Evolutionary conservation across 2,329 filamentous ascomycete genomes (phyloP), one percentile per base, ranked within the genome.

Genomic region (Mycosphaerella arachidis): DNA sequence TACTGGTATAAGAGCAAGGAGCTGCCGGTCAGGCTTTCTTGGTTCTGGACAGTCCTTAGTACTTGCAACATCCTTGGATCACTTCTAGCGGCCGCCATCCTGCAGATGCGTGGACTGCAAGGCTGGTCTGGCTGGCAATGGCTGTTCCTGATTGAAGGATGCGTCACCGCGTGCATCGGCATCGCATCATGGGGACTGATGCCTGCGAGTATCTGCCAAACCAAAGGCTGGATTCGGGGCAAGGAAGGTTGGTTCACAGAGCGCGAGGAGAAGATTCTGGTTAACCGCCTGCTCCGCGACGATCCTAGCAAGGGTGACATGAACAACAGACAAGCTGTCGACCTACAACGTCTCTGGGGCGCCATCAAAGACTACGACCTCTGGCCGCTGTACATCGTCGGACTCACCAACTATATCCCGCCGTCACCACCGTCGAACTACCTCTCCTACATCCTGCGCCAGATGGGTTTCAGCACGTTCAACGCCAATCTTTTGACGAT

Each of bases 401-500:
- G 68, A 6, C 52, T 68, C 3, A 62, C 55, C 13, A 59, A 57
- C 30, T 81, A 83, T 59, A 82, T 85, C 20, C 85, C 85, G 0
- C 76, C 75, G 30, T 77, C 78, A 0, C 81, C 82, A 0, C 70
- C 76, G 0, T 76, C 77, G 1, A 75, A 74, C 16, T 88, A 87
- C 61, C 76, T 89, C 5, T 85, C 86, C 0, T 78, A 86, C 45
- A 66, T 65, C 37, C 48, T 66, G 2, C 53, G 61, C 40, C 55
- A 63, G 12, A 62, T 68, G 64, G 65, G 64, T 3, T 67, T 64
- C 72, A 75, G 78, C 62, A 85, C 83, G 8, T 87, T 89, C 71
- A 74, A 84, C 29, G 80, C 85, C 1, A 89, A 89, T 68, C 70
- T 89, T 31, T 78, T 89, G 4, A 81, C 82, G 0, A 88, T 89